Conservation (phyloP, 257 asterid species). For the Solanum gracilifrons region DNA sequence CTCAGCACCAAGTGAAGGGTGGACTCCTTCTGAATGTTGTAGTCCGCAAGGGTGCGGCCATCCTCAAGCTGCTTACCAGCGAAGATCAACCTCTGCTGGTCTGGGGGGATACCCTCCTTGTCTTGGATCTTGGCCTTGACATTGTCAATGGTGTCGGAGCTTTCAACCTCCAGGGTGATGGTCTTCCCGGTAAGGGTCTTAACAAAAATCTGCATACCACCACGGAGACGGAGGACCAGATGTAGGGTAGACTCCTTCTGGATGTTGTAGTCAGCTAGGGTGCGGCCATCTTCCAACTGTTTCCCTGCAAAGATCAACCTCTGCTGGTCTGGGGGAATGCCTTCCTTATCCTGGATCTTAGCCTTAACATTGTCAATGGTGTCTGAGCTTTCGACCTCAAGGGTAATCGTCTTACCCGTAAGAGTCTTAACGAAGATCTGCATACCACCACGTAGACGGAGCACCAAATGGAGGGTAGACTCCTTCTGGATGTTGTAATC, state of each 20-base stretch:
- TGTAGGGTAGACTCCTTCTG: slow-evolving; percentile 33
- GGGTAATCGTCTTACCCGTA: slow-evolving; percentile 25
- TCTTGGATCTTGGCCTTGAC: slow-evolving; percentile 36
- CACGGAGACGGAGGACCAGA: slow-evolving; percentile 25
- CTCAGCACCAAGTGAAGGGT: slow-evolving; percentile 48
- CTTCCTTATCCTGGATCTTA: slow-evolving; percentile 30
- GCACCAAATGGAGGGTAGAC: slow-evolving; percentile 28
- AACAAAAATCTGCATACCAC: slow-evolving; percentile 34
- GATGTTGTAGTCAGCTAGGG: slow-evolving; percentile 26
- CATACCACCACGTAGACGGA: slow-evolving; percentile 30
- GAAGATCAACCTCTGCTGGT: slow-evolving; percentile 37
- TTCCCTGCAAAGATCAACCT: slow-evolving; percentile 25
- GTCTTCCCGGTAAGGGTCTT: slow-evolving; percentile 35
- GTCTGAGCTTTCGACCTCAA: slow-evolving; percentile 25
- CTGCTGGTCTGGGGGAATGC: slow-evolving; percentile 32
- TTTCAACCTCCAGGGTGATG: slow-evolving; percentile 29
- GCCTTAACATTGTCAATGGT: slow-evolving; percentile 28
- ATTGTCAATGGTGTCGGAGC: slow-evolving; percentile 32
- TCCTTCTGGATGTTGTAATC: slow-evolving; percentile 34
- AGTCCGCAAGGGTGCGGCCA: slow-evolving; percentile 56
- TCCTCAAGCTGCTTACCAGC: slow-evolving; percentile 70
- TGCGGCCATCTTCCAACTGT: slow-evolving; percentile 24
- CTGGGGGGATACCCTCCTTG: slow-evolving; percentile 36
- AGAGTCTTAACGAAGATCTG: slow-evolving; percentile 34
- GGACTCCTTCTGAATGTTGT: slow-evolving; percentile 55